Evolutionary conservation across 2,329 filamentous ascomycete species (phyloP).

Genomic region (Ilyonectria destructans): DNA sequence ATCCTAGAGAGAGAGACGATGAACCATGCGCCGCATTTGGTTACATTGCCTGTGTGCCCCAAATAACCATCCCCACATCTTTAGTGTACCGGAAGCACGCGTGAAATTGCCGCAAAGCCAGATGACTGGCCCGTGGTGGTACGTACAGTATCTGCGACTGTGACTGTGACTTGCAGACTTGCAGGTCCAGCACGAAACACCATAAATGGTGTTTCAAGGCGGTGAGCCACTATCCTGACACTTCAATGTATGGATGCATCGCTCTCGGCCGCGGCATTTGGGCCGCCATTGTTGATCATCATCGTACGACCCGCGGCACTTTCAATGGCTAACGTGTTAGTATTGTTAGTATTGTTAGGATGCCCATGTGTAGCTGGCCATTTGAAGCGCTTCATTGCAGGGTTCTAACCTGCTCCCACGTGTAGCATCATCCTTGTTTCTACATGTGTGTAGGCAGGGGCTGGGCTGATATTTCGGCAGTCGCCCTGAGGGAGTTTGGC

Average conservation of each 20-base stretch:
- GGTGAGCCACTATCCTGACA: constrained; percentile 8
- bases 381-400: constrained; percentile 14
- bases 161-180: constrained; percentile 22
- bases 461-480: constrained; percentile 31
- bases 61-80: constrained; percentile 15
- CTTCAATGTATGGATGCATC: constrained; percentile 6
- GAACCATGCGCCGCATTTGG: not conserved
- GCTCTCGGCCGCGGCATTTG: constrained; percentile 20
- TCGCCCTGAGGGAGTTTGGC: constrained; percentile 18
- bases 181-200: constrained; percentile 8
- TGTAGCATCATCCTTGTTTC: constrained; percentile 27
- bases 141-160: not conserved
- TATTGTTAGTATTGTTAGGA: constrained; percentile 6
- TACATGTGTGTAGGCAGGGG: constrained; percentile 19
- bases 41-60: constrained; percentile 1
- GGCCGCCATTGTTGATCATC: constrained; percentile 6
- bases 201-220: constrained; percentile 14
- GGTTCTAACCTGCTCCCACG: constrained; percentile 30
- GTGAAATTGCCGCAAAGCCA: constrained; percentile 22
- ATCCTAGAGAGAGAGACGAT: not conserved
- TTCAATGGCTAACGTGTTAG: constrained; percentile 13
- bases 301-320: constrained; percentile 30
- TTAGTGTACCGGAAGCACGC: constrained; percentile 12
- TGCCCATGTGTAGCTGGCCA: constrained; percentile 10
- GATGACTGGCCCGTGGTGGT: not conserved